Percentiles rank a stretch among this genome's conserved stretches.
phyloP scores from a whole-genome alignment of 805 yeast species.

The Wickerhamiella occidentalis region DNA sequence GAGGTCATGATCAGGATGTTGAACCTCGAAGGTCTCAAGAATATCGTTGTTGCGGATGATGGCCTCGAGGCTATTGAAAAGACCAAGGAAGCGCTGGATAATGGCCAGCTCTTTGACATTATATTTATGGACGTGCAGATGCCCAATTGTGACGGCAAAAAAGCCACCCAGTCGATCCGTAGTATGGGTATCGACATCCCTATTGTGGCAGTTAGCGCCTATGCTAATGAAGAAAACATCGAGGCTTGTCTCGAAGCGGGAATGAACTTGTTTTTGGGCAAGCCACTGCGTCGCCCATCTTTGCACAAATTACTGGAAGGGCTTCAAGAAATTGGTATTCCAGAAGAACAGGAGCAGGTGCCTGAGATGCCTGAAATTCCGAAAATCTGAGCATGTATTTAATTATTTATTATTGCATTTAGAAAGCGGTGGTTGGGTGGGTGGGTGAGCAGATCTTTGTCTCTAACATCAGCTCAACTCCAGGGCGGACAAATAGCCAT shows the following conservation, averaged over 20 bases:
- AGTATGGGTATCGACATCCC: slow-evolving; percentile 50
- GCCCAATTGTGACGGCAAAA: slow-evolving; percentile 86
- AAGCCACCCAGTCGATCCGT: slow-evolving; percentile 68
- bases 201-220: slow-evolving; percentile 89
- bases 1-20: slow-evolving; percentile 88
- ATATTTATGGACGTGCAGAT: slow-evolving; percentile 96
- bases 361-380: background rate
- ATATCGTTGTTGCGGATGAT: slow-evolving; percentile 71
- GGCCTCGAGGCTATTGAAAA: slow-evolving; percentile 78
- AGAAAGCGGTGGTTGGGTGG: too few species aligned
- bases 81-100: slow-evolving; percentile 37
- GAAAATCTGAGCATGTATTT: background rate
- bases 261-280: slow-evolving; percentile 82
- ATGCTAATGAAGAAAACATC: slow-evolving; percentile 84
- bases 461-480: background rate
- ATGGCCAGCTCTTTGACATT: slow-evolving; percentile 40
- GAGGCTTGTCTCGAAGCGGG: slow-evolving; percentile 80
- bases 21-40: slow-evolving; percentile 61
- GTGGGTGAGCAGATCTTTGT: too few species aligned
- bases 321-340: slow-evolving; percentile 11
- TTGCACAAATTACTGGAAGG: slow-evolving; percentile 20
- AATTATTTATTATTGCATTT: background rate
- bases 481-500: background rate
- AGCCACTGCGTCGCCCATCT: slow-evolving; percentile 41
- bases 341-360: background rate